These are phyloP conservation scores for Rhododendron henanense DNA, from an alignment of 148 eudicot genomes.

Conservation along the genomic window DNA sequence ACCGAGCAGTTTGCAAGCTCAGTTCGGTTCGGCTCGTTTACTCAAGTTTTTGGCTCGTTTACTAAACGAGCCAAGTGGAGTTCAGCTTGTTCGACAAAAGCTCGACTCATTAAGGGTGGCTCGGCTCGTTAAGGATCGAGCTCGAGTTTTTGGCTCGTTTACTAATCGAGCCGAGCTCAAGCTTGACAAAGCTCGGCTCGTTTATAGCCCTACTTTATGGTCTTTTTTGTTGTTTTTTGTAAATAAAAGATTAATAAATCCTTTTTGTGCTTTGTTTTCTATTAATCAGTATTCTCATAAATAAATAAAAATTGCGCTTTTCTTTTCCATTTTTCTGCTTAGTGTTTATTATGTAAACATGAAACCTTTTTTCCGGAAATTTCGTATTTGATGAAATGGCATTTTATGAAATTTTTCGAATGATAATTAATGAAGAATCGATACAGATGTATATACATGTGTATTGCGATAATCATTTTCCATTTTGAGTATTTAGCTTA, in stretches of 20 bases:
- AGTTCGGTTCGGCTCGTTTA: no score
- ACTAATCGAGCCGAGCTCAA: no score
- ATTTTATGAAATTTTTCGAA: not conserved
- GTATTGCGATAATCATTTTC: not conserved
- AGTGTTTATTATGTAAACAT: not conserved
- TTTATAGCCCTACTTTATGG: not conserved
- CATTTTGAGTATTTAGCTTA: not conserved
- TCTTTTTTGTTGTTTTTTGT: not conserved
- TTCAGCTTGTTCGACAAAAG: no score
- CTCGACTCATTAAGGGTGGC: no score
- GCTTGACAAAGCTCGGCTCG: no score
- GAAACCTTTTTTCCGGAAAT: not conserved
- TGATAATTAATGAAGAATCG: not conserved
- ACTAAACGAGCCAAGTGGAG: no score
- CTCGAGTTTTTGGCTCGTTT: no score
- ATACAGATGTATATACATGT: not conserved
- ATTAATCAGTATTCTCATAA: no score
- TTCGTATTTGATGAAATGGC: not conserved
- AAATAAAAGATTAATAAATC: no score
- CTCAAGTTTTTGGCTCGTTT: no score
- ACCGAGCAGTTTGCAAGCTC: no score
- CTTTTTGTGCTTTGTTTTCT: not conserved
- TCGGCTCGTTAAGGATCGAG: no score
- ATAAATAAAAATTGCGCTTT: not conserved
- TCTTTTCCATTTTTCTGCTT: not conserved